Conservation (phyloP, 1,284 basidiomycete genomes). For the Papiliotrema flavescens region DNA sequence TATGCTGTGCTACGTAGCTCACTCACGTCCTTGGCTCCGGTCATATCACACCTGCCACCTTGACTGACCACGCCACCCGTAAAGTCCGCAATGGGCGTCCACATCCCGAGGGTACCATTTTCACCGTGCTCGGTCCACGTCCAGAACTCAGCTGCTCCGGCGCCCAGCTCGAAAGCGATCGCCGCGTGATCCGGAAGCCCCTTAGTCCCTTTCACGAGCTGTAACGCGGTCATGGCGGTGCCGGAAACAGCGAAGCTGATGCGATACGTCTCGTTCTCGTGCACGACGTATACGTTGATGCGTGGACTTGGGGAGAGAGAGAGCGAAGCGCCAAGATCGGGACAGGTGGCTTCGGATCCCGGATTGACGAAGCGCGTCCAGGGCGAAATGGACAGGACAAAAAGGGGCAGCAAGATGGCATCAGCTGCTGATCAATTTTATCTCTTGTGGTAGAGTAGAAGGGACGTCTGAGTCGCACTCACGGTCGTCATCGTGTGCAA, state of each 20-base stretch:
- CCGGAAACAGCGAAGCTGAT: constrained; percentile 13
- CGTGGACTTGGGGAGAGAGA: constrained; percentile 1
- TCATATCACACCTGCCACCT: constrained; percentile 31
- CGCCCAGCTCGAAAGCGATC: constrained; percentile 13
- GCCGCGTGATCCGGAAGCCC: constrained; percentile 18
- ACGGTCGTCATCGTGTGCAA: constrained; percentile 13
- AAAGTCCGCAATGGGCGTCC: constrained; percentile 26
- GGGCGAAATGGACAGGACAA: constrained; percentile 21
- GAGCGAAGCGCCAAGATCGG: constrained; percentile 26
- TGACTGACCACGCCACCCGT: constrained; percentile 21
- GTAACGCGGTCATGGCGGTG: constrained; percentile 2
- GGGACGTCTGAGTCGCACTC: too few relatives aligned
- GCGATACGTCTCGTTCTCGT: constrained; percentile 9
- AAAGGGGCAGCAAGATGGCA: constrained; percentile 23
- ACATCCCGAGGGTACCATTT: constrained; percentile 4
- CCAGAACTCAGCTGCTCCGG: constrained; percentile 3
- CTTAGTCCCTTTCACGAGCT: constrained; percentile 11
- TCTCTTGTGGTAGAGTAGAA: too few relatives aligned
- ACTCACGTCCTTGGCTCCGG: constrained; percentile 25
- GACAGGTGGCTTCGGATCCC: constrained; percentile 9
- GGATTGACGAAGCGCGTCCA: constrained; percentile 37
- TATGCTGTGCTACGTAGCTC: too few relatives aligned
- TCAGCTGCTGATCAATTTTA: constrained; percentile 9
- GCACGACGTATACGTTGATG: constrained; percentile 17
- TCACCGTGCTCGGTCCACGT: constrained; percentile 8